Evolutionary conservation across 495 filamentous ascomycete species (phyloP).

Genomic region (Daldinia grandis): DNA sequence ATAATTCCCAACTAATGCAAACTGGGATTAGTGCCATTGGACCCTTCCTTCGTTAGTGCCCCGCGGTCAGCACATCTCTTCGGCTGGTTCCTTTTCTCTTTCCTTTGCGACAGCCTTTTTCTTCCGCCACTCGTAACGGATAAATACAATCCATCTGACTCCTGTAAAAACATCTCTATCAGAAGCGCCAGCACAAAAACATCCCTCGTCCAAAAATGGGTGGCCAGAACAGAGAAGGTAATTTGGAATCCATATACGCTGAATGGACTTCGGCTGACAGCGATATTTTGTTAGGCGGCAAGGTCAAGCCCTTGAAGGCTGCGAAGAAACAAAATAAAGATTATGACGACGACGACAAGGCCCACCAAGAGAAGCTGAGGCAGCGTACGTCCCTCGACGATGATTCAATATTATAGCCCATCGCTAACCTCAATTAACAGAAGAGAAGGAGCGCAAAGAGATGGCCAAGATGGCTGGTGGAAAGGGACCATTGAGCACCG

Average conservation of each 20-base stretch:
- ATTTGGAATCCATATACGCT: conserved; percentile 8
- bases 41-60: not conserved
- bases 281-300: conserved; percentile 68
- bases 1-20: not conserved
- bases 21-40: not conserved
- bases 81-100: conserved; percentile 12
- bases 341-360: conserved; percentile 78
- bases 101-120: conserved; percentile 21
- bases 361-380: conserved; percentile 76
- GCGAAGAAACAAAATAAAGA: conserved; percentile 81
- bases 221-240: conserved; percentile 74
- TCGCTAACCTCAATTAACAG: conserved; percentile 51
- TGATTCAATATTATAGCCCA: not conserved
- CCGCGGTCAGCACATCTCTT: conserved; percentile 25
- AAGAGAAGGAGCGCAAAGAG: conserved; percentile 80
- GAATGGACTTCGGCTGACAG: conserved; percentile 17
- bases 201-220: conserved; percentile 61
- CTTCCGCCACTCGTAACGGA: conserved; percentile 21
- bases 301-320: conserved; percentile 83
- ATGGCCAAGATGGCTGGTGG: conserved; percentile 69
- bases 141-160: conserved; percentile 17
- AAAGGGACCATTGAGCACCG: conserved; percentile 72
- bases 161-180: conserved; percentile 7
- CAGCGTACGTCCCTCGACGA: conserved; percentile 62
- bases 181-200: not conserved